Conservation (phyloP, 2,329 filamentous ascomycete species). For the Diaporthe capsici region DNA sequence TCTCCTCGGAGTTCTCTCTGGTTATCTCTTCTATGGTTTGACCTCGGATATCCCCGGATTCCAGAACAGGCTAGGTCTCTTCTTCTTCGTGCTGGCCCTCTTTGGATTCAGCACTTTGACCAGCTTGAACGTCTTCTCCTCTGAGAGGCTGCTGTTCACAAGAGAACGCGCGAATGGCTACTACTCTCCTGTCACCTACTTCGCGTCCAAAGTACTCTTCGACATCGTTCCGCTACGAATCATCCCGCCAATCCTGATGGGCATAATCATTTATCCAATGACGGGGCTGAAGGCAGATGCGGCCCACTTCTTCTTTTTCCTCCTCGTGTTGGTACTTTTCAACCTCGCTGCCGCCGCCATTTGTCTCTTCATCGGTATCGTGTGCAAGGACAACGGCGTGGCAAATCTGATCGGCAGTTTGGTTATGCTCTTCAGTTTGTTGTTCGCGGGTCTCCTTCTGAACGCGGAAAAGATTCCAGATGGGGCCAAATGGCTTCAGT, state of each 20-base stretch:
- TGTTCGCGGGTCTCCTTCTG: constrained; percentile 93
- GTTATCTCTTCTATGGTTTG: constrained; percentile 95
- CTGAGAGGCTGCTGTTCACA: constrained; percentile 91
- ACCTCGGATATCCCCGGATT: constrained; percentile 98
- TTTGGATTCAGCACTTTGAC: constrained; percentile 98
- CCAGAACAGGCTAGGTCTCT: constrained; percentile 95
- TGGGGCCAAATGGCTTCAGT: constrained; percentile 90
- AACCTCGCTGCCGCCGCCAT: constrained; percentile 95
- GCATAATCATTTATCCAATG: constrained; percentile 97
- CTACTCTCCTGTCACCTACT: constrained; percentile 94
- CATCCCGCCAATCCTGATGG: constrained; percentile 94
- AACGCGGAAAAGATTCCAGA: constrained; percentile 94
- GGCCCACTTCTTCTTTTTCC: constrained; percentile 89
- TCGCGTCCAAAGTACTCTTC: constrained; percentile 96
- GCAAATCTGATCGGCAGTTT: constrained; percentile 94
- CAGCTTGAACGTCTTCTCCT: constrained; percentile 91
- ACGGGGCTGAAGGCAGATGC: constrained; percentile 88
- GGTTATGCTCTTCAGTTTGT: constrained; percentile 96
- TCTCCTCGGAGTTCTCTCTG: constrained; percentile 91
- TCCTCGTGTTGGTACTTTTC: constrained; percentile 93
- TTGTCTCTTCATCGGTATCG: constrained; percentile 95
- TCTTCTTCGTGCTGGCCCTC: constrained; percentile 96
- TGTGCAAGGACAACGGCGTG: constrained; percentile 91
- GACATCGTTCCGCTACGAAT: constrained; percentile 96
- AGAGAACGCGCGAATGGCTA: constrained; percentile 97